phyloP scores from a whole-genome alignment of 768 basidiomycete genomes.

The Polyporus arcularius region DNA sequence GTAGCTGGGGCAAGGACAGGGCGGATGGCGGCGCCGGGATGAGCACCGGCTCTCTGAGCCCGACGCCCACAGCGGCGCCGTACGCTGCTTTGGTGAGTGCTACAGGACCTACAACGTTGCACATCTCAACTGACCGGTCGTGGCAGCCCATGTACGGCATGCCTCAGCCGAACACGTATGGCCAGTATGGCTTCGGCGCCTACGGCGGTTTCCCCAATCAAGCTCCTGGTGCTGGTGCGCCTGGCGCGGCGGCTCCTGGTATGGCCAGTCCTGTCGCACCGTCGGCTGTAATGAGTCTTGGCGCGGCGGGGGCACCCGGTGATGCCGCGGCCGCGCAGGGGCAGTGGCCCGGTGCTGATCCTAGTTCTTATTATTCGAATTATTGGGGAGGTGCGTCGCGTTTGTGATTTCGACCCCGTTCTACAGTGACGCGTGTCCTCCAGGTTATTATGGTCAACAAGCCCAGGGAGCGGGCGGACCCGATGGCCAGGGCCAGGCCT shows the following conservation, averaged over 20 bases:
- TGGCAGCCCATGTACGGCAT: conserved; percentile 85
- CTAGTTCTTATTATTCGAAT: conserved; percentile 74
- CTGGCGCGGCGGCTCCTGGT: conserved; percentile 42
- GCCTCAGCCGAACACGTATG: conserved; percentile 80
- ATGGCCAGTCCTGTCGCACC: conserved; percentile 60
- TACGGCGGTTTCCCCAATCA: conserved; percentile 70
- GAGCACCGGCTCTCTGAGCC: conserved; percentile 53
- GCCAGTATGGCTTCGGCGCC: conserved; percentile 75
- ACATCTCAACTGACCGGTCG: conserved; percentile 4
- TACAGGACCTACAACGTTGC: not conserved
- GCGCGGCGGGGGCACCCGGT: conserved; percentile 51
- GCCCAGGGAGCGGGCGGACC: conserved; percentile 57
- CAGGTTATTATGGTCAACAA: conserved; percentile 85
- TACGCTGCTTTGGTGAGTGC: conserved; percentile 79
- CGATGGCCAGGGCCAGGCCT: conserved; percentile 42
- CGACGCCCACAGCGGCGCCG: conserved; percentile 57
- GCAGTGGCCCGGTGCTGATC: conserved; percentile 77
- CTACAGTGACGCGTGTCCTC: conserved; percentile 1
- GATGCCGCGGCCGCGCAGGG: conserved; percentile 60
- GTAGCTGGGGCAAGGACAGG: conserved; percentile 98
- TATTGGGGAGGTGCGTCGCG: conserved; percentile 76
- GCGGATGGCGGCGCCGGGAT: conserved; percentile 67
- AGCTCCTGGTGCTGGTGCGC: conserved; percentile 47
- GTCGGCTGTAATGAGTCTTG: conserved; percentile 54
- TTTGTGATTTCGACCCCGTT: not conserved